Conservation (phyloP, 2,329 filamentous ascomycete species). For the Diaporthe citriasiana region DNA sequence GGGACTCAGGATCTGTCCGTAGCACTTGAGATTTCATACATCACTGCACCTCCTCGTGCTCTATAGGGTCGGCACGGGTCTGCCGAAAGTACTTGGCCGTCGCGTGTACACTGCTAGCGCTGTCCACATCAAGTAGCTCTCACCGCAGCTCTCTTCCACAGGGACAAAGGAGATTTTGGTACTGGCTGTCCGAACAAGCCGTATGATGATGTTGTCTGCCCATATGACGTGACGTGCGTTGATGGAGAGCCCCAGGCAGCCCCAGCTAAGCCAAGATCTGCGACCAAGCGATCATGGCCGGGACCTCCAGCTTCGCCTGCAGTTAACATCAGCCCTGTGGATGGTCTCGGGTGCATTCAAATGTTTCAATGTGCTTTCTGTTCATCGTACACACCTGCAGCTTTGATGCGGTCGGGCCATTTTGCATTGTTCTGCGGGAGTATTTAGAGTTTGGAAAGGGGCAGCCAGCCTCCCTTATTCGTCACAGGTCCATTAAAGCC, state of each 20-base stretch:
- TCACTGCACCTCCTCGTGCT: background rate
- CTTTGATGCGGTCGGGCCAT: background rate
- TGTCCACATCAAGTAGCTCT: background rate
- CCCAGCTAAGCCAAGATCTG: background rate
- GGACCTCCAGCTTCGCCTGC: background rate
- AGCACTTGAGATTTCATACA: too few relatives aligned
- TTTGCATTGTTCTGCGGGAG: background rate
- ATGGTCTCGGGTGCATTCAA: background rate
- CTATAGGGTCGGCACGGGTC: background rate
- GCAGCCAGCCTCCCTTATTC: background rate
- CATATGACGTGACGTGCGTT: background rate
- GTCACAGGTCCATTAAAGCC: constrained; percentile 5
- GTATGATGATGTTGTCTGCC: background rate
- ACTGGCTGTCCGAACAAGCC: background rate
- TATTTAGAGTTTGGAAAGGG: constrained; percentile 27
- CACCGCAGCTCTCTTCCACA: background rate
- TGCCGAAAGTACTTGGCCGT: background rate
- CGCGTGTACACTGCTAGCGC: background rate
- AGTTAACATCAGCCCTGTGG: background rate
- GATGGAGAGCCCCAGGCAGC: background rate
- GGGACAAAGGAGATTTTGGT: background rate
- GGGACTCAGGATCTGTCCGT: background rate
- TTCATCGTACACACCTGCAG: background rate
- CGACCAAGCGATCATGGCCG: background rate
- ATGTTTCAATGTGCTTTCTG: background rate